phyloP scores from a whole-genome alignment of 352 stramenopile genomes.

The Pythium guiyangense region DNA sequence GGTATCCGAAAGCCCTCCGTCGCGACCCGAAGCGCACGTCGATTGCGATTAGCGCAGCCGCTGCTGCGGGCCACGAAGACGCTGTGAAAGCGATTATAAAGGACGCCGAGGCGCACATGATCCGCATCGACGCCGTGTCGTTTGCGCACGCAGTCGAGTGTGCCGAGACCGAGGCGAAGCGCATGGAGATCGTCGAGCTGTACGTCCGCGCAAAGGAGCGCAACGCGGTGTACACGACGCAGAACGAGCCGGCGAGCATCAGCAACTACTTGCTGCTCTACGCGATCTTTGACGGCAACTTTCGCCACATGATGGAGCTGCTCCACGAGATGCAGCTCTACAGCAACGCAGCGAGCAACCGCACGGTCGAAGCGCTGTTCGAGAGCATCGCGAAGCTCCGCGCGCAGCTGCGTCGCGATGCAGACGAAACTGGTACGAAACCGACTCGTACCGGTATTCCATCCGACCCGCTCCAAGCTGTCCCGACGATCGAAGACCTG shows the following conservation, averaged over 20 bases:
- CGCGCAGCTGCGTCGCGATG: slow-evolving; percentile 13
- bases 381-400: slow-evolving; percentile 52
- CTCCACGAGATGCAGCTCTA: slow-evolving; percentile 73
- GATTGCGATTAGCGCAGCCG: slow-evolving; percentile 51
- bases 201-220: slow-evolving; percentile 53
- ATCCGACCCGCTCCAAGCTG: slow-evolving; percentile 23
- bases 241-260: slow-evolving; percentile 44
- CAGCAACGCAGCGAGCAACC: slow-evolving; percentile 43
- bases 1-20: slow-evolving; percentile 31
- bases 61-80: slow-evolving; percentile 25
- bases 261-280: slow-evolving; percentile 61
- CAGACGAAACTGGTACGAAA: neutral
- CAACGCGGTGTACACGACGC: slow-evolving; percentile 46
- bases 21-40: slow-evolving; percentile 52
- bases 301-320: slow-evolving; percentile 70
- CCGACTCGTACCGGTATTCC: neutral
- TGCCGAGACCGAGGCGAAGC: slow-evolving; percentile 32
- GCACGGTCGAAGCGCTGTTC: slow-evolving; percentile 41
- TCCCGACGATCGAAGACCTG: slow-evolving; percentile 50
- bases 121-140: slow-evolving; percentile 50
- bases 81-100: slow-evolving; percentile 38
- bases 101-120: slow-evolving; percentile 29
- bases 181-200: slow-evolving; percentile 47
- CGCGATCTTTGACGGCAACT: slow-evolving; percentile 63
- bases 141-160: slow-evolving; percentile 62